Base-by-base conservation (phyloP, 495 filamentous ascomycete genomes). In the Lasiosphaeria miniovina region DNA sequence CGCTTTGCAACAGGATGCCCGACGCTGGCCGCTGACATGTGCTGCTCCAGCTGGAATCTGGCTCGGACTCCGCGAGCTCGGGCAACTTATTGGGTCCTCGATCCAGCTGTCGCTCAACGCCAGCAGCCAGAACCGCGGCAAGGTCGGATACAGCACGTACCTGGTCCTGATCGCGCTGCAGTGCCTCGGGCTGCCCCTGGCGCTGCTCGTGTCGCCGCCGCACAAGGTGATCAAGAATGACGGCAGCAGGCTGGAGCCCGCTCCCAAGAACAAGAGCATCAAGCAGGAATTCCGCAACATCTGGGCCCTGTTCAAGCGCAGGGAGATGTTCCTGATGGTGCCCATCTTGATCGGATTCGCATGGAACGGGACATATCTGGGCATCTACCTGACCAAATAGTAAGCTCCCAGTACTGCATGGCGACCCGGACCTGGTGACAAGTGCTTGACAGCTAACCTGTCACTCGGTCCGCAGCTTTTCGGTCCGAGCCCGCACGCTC, bases 351-450 rank as follows among this genome's bases (percentile, higher is more conserved):
- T 84, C n/a, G 79, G 80, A 0, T 79, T 77, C 52, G 78, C 80
- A 49, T 85, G 82, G 75, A 82, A 83, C 53, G 58, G 66, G 6
- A 82, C 82, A 4, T 85, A 86, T 49, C 70, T 80, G 36, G 77
- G 79, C n/a, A 85, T 83, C 60, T 85, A 84, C 67, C 72, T 84
- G 61, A 80, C 81, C 15, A 80, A 80, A 53, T 85, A 86, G 38
- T 41, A 41, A 41, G 38, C 6, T 41, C 14, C 38, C 38, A 41
- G 3, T 8, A 41, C 14, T 8, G 38, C 14, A 9, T 1, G 2
- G 38, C 38, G 38, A 24, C 24, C 24, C 14, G 38, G 38, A 14
- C 38, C 8, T 41, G 1, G 8, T 41, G 38, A 8, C 3, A 14
- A 41, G 9, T 41, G 24, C 24, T 24, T 24, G 24, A 24, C 24